A percentile compares a stretch with the other conserved stretches of the same genome.
These are phyloP conservation scores for Apiospora koreana DNA, from an alignment of 2,329 filamentous ascomycete genomes.

Conservation along the genomic window DNA sequence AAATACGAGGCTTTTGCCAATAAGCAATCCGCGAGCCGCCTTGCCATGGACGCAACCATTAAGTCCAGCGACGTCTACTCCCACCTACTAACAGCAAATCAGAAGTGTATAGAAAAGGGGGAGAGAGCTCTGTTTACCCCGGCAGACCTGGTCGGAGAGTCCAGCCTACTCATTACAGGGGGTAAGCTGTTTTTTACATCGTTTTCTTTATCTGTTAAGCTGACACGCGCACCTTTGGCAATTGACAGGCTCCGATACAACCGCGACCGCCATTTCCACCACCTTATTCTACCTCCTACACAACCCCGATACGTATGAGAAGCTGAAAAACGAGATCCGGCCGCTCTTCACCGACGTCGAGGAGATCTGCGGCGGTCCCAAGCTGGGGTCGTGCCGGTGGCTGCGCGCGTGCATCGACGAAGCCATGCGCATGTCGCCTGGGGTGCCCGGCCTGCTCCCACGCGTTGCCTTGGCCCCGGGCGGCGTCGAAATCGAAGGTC, in stretches of 20 bases:
- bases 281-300: constrained; percentile 13
- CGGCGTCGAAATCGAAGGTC: constrained; percentile 10
- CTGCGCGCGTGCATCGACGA: constrained; percentile 18
- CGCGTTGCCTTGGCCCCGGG: constrained; percentile 5
- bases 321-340: constrained; percentile 16
- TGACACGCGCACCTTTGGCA: background rate
- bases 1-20: constrained; percentile 8
- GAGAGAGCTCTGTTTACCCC: constrained; percentile 48
- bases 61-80: constrained; percentile 67
- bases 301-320: constrained; percentile 4
- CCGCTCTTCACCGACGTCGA: constrained; percentile 9
- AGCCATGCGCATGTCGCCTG: constrained; percentile 16
- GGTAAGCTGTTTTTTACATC: background rate
- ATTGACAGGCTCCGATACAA: constrained; percentile 14
- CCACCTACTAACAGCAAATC: constrained; percentile 69
- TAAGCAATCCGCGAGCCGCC: background rate
- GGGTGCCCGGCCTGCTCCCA: background rate
- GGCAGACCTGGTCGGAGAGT: constrained; percentile 70
- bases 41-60: background rate
- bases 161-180: constrained; percentile 55
- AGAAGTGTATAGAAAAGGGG: constrained; percentile 68
- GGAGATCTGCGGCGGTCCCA: constrained; percentile 12
- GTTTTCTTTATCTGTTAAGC: too few relatives aligned
- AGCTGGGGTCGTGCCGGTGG: constrained; percentile 15
- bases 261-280: constrained; percentile 11